These are phyloP conservation scores for Blastocystis sp. DNA, from an alignment of 352 stramenopile species.

Conservation along the genomic window DNA sequence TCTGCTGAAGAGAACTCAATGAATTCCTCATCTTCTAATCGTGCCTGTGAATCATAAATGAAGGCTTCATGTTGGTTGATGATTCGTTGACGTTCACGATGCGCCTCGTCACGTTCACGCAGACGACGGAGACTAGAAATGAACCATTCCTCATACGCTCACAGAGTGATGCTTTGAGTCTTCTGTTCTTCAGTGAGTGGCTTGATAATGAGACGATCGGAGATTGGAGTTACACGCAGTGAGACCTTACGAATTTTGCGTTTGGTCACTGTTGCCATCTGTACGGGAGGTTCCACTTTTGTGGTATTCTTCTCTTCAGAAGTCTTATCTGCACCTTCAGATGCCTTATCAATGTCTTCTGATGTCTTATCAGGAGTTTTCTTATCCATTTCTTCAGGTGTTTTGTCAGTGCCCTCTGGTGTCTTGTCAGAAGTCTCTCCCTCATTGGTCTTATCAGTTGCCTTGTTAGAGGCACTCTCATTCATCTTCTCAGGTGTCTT, in stretches of 20 bases:
- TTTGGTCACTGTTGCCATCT: constrained; percentile 70
- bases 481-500: constrained; percentile 41
- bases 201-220: constrained; percentile 26
- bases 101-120: constrained; percentile 29
- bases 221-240: constrained; percentile 20
- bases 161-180: constrained; percentile 6
- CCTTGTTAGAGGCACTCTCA: constrained; percentile 68
- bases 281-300: constrained; percentile 68
- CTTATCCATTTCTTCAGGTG: constrained; percentile 73
- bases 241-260: constrained; percentile 67
- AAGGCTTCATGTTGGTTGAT: constrained; percentile 62
- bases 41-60: constrained; percentile 54
- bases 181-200: not conserved
- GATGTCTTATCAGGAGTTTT: constrained; percentile 71
- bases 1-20: constrained; percentile 10
- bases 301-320: constrained; percentile 72
- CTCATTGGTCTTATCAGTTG: constrained; percentile 65
- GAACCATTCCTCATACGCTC: not conserved
- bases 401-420: not conserved
- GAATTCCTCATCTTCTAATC: constrained; percentile 62
- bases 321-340: not conserved
- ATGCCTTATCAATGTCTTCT: not conserved
- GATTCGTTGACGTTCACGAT: constrained; percentile 57
- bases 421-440: not conserved
- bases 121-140: constrained; percentile 22